phyloP scores from a whole-genome alignment of 2,329 filamentous ascomycete species.

The Colletotrichum magnum region DNA sequence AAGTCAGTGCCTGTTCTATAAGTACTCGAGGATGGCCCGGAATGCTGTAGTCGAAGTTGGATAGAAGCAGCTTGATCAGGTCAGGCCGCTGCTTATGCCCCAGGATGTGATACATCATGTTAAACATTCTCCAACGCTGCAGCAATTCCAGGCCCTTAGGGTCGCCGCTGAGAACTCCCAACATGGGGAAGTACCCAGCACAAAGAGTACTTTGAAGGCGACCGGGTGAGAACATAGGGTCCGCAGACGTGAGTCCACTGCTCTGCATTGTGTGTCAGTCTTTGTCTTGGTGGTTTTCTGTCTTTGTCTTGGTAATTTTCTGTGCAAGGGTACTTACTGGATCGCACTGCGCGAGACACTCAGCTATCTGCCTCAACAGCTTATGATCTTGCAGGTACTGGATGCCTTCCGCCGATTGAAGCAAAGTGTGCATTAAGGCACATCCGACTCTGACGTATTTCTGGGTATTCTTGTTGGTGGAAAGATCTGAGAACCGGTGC shows the following conservation, averaged over 20 bases:
- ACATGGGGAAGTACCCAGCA: constrained; percentile 92
- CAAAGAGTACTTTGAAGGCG: constrained; percentile 89
- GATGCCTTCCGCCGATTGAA: constrained; percentile 88
- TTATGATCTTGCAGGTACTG: constrained; percentile 93
- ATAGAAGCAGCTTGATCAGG: constrained; percentile 87
- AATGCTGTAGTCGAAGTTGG: constrained; percentile 92
- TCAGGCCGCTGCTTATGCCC: constrained; percentile 93
- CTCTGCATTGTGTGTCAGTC: constrained; percentile 58
- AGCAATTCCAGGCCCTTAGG: constrained; percentile 88
- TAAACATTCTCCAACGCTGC: constrained; percentile 97
- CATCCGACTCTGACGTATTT: constrained; percentile 94
- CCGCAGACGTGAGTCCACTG: constrained; percentile 82
- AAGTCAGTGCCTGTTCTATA: constrained; percentile 92
- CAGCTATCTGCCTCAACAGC: constrained; percentile 90
- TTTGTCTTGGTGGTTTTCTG: background rate
- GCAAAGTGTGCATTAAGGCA: constrained; percentile 85
- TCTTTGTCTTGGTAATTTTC: background rate
- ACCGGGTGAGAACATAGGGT: constrained; percentile 89
- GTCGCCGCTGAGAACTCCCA: constrained; percentile 89
- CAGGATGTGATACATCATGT: constrained; percentile 99
- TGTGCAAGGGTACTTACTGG: constrained; percentile 68
- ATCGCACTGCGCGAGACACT: constrained; percentile 96
- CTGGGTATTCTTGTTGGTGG: constrained; percentile 92
- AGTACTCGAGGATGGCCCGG: constrained; percentile 92
- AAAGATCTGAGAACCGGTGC: constrained; percentile 90